These are phyloP conservation scores for Chenopodium berlandieri DNA, from an alignment of 148 eudicot genomes.

Conservation along the genomic window DNA sequence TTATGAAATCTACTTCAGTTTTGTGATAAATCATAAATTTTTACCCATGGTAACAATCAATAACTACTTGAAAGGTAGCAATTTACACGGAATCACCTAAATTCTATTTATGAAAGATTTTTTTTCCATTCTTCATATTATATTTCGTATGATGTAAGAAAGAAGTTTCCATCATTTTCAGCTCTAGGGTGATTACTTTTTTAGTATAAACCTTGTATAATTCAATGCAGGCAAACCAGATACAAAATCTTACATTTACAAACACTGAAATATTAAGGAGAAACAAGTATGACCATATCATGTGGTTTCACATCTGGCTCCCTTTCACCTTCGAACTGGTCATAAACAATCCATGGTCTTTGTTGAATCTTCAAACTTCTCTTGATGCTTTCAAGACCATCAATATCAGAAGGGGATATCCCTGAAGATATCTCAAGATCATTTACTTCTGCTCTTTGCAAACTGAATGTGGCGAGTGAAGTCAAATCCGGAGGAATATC, in stretches of 20 bases:
- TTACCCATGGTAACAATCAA: background rate
- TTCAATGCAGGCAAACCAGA: constrained; percentile 15
- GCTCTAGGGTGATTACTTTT: background rate
- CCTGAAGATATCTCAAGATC: constrained; percentile 34
- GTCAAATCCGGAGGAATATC: constrained; percentile 54
- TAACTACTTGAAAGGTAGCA: background rate
- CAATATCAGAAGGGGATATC: constrained; percentile 26
- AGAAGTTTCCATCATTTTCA: background rate
- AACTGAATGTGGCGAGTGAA: constrained; percentile 50
- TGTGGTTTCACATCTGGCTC: constrained; percentile 37
- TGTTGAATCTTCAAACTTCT: constrained; percentile 34
- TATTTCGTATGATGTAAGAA: background rate
- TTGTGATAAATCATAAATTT: no score
- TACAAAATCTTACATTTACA: constrained; percentile 22
- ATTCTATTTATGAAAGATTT: background rate
- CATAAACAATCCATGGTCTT: constrained; percentile 65
- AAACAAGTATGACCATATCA: constrained; percentile 42
- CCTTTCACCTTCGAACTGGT: constrained; percentile 23
- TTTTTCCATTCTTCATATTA: background rate
- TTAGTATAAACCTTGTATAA: background rate
- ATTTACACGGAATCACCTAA: background rate
- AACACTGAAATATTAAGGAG: constrained; percentile 20
- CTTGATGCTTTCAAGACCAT: constrained; percentile 35
- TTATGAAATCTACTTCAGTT: no score
- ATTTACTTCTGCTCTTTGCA: constrained; percentile 41